Evolutionary conservation across 371 early-diverging fungal genomes (phyloP).

Genomic region (Rhizopus arrhizus): DNA sequence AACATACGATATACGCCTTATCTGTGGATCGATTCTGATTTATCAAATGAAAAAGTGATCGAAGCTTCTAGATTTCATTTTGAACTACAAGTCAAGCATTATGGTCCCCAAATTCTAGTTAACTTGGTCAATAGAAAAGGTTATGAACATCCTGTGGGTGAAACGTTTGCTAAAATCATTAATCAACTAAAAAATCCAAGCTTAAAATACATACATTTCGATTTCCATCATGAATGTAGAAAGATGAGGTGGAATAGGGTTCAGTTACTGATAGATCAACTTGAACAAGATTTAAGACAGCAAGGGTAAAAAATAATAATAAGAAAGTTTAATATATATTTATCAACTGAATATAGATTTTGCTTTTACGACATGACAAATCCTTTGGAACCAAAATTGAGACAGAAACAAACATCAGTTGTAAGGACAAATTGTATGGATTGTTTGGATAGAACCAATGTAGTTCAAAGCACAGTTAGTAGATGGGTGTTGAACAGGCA

Average conservation of each 20-base stretch:
- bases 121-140: slow-evolving; percentile 91
- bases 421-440: slow-evolving; percentile 99
- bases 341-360: slow-evolving; percentile 8
- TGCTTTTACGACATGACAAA: slow-evolving; percentile 23
- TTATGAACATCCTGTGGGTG: slow-evolving; percentile 81
- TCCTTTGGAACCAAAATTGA: slow-evolving; percentile 22
- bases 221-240: slow-evolving; percentile 94
- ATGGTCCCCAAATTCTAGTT: slow-evolving; percentile 81
- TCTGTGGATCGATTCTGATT: slow-evolving; percentile 58
- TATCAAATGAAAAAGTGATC: slow-evolving; percentile 53
- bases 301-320: slow-evolving; percentile 57
- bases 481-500: slow-evolving; percentile 67
- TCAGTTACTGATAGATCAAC: slow-evolving; percentile 69
- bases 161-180: slow-evolving; percentile 63
- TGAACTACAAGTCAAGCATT: slow-evolving; percentile 60
- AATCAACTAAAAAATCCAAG: slow-evolving; percentile 54
- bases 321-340: neutral
- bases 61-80: slow-evolving; percentile 71
- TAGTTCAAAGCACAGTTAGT: slow-evolving; percentile 91
- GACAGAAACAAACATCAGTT: slow-evolving; percentile 73
- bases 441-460: slow-evolving; percentile 99
- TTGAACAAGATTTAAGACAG: slow-evolving; percentile 62
- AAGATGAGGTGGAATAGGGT: slow-evolving; percentile 87
- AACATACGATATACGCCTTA: slow-evolving; percentile 90
- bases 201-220: slow-evolving; percentile 85